phyloP scores from a whole-genome alignment of 352 stramenopile species.

The Phytopythium vexans region DNA sequence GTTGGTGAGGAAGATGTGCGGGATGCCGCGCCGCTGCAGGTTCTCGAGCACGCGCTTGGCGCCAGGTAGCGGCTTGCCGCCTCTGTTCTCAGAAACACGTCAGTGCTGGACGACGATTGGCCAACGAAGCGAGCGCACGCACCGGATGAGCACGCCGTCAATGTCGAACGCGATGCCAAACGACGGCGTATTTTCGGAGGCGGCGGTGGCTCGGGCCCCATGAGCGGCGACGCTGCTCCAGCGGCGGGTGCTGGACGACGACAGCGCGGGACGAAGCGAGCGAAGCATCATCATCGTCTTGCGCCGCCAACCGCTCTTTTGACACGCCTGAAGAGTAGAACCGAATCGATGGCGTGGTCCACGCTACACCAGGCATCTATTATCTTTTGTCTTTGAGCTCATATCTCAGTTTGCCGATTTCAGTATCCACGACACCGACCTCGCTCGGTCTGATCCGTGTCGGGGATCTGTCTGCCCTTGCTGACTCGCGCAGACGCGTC shows the following conservation, averaged over 20 bases:
- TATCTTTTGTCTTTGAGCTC: too few relatives aligned
- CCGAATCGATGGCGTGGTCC: too few relatives aligned
- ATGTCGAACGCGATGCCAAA: conserved; percentile 91
- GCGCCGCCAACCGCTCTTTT: too few relatives aligned
- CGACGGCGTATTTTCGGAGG: conserved; percentile 11
- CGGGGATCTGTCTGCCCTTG: too few relatives aligned
- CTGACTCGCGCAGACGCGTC: too few relatives aligned
- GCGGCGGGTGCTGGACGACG: conserved; percentile 11
- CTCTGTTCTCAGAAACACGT: conserved; percentile 19
- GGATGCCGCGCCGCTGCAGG: conserved; percentile 56
- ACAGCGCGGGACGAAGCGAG: background rate
- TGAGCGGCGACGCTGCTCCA: background rate
- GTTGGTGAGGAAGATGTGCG: conserved; percentile 91
- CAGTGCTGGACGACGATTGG: background rate
- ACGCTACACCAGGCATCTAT: too few relatives aligned
- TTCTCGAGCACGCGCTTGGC: conserved; percentile 67
- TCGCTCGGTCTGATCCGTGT: too few relatives aligned
- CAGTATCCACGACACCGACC: too few relatives aligned
- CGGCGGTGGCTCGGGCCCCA: too few relatives aligned
- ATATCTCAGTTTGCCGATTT: too few relatives aligned
- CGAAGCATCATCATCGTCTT: too few relatives aligned
- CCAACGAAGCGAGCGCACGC: background rate
- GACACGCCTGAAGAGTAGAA: too few relatives aligned
- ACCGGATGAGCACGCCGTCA: conserved; percentile 89
- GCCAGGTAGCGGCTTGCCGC: conserved; percentile 64